These are phyloP conservation scores for Amorphotheca resinae DNA, from an alignment of 495 filamentous ascomycete genomes.

Conservation along the genomic window DNA sequence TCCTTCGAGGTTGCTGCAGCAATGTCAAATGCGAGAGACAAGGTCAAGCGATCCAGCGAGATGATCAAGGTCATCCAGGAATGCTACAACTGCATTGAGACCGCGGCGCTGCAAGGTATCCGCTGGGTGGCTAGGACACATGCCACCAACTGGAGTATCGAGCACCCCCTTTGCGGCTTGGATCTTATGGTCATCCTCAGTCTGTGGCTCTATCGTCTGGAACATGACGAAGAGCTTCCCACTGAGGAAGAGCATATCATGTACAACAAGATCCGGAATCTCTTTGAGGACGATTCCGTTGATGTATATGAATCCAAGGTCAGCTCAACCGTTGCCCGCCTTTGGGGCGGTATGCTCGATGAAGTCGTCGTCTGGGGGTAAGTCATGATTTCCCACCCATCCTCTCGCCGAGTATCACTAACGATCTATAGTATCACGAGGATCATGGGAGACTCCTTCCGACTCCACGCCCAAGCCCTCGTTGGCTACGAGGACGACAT, in stretches of 20 bases:
- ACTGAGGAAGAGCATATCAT: conserved; percentile 84
- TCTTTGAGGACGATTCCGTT: conserved; percentile 82
- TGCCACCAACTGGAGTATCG: conserved; percentile 97
- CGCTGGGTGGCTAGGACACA: conserved; percentile 96
- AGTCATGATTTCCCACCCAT: conserved; percentile 24
- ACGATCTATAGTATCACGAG: conserved; percentile 80
- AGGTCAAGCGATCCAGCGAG: conserved; percentile 85
- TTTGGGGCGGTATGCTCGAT: conserved; percentile 97
- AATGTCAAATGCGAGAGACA: conserved; percentile 87
- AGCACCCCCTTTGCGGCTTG: conserved; percentile 92
- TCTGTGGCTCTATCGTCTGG: conserved; percentile 94
- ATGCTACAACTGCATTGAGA: conserved; percentile 97
- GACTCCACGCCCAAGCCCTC: conserved; percentile 87
- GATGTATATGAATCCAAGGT: conserved; percentile 68
- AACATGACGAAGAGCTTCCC: conserved; percentile 94
- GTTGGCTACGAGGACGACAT: conserved; percentile 81
- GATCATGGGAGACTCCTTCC: conserved; percentile 96
- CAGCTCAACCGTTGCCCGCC: conserved; percentile 82
- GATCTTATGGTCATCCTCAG: conserved; percentile 98
- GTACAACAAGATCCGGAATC: conserved; percentile 87
- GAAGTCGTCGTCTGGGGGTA: conserved; percentile 97
- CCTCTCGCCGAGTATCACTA: conserved; percentile 9
- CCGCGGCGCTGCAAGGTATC: conserved; percentile 85
- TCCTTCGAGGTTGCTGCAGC: conserved; percentile 92
- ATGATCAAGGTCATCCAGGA: conserved; percentile 98